Evolutionary conservation across 1,139 yeast genomes (phyloP).

Genomic region (Yamadazyma atlantica): DNA sequence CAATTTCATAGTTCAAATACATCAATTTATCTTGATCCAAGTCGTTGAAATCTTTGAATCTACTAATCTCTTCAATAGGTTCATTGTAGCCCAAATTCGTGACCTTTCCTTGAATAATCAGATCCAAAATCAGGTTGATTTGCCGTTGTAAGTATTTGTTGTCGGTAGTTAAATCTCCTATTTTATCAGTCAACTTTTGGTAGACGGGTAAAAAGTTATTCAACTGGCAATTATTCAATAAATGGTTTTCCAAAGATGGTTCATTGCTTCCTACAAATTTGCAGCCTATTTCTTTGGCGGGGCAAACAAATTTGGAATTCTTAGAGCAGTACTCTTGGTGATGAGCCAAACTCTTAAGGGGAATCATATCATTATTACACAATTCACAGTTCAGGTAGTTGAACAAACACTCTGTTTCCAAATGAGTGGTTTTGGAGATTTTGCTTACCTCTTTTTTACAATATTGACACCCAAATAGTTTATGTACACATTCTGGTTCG

Average conservation of each 20-base stretch:
- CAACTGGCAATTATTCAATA: constrained; percentile 34
- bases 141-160: constrained; percentile 40
- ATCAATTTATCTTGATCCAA: constrained; percentile 33
- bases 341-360: constrained; percentile 28
- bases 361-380: constrained; percentile 44
- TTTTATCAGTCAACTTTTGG: constrained; percentile 19
- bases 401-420: constrained; percentile 37
- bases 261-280: constrained; percentile 40
- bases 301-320: constrained; percentile 35
- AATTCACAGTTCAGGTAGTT: constrained; percentile 42
- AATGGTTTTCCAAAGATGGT: constrained; percentile 40
- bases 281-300: constrained; percentile 44
- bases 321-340: constrained; percentile 38
- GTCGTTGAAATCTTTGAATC: constrained; percentile 21
- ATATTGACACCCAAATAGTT: constrained; percentile 31
- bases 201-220: constrained; percentile 32
- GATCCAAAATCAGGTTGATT: constrained; percentile 46
- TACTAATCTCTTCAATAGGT: constrained; percentile 45
- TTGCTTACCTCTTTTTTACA: constrained; percentile 38
- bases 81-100: constrained; percentile 53
- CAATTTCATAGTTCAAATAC: constrained; percentile 38
- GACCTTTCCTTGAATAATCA: constrained; percentile 50
- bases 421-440: constrained; percentile 33
- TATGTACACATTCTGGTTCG: constrained; percentile 31
- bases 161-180: constrained; percentile 22